Evolutionary conservation across 106 monocot genomes (phyloP), one percentile per base, ranked within the genome.

Genomic region (Gastrodia elata): DNA sequence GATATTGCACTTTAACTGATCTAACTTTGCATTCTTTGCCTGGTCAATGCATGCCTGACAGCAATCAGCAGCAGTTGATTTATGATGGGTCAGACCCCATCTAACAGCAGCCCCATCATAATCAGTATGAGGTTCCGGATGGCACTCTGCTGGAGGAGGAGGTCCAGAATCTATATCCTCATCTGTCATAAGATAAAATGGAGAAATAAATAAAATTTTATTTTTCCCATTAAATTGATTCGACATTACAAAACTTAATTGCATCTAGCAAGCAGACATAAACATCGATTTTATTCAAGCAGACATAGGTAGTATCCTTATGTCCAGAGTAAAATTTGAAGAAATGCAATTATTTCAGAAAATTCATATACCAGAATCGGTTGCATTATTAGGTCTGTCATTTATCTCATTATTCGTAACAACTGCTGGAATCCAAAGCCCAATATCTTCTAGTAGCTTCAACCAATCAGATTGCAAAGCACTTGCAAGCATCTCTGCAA

Each of bases 41-140:
- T 87, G 87, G 43, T 87, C 87, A 42, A 87, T 26, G 37, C 87
- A 87, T 40, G 87, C 84, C 73, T 84, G 87, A 81, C 87, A 87
- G 59, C 87, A 87, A 40, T 87, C 87, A 73, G 87, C 87, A 39
- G 87, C 87, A 71, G 72, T 84, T 64, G 78, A 81, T 73, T 87
- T 84, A 48, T 84, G 87, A 68, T 87, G 87, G 15, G 87, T 84
- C 32, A 84, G 76, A 39, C 84, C 87, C 87, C 87, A 87, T 73
- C 76, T 78, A 36, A 87, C 84, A 76, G 87, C 87, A 76, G 81
- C 73, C 64, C 87, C 87, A 65, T 76, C 81, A 64, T 87, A 87
- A 76, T 87, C 84, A 35, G 87, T 84, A 78, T 87, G 87, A 25
- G 65, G 75, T 65, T 87, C 84, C 37, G 71, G 81, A 71, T 84